Evolutionary conservation across 2,329 filamentous ascomycete species (phyloP).

Genomic region (Zymoseptoria passerinii): DNA sequence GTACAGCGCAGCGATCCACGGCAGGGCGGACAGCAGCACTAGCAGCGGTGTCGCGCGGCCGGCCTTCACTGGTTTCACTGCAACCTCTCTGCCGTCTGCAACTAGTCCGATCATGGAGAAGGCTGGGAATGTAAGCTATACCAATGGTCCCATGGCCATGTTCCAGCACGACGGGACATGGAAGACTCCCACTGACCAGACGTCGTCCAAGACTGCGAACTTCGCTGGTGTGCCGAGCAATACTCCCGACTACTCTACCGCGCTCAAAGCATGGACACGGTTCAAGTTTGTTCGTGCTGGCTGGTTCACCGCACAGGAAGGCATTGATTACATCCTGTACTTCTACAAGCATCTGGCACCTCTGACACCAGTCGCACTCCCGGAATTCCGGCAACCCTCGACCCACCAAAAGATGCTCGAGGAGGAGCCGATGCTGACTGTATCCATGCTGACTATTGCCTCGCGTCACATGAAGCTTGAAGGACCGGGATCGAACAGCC

Average conservation of each 20-base stretch:
- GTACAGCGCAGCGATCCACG: conserved; percentile 65
- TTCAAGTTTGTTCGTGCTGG: conserved; percentile 94
- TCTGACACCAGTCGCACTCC: conserved; percentile 85
- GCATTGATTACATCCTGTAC: conserved; percentile 88
- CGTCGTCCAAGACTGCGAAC: conserved; percentile 9
- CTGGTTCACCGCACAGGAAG: conserved; percentile 91
- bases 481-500: conserved; percentile 70
- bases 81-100: conserved; percentile 14
- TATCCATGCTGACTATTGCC: conserved; percentile 84
- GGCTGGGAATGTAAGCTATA: conserved; percentile 13
- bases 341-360: conserved; percentile 90
- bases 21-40: conserved; percentile 39
- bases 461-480: conserved; percentile 76
- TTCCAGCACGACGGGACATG: conserved; percentile 18
- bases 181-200: conserved; percentile 20
- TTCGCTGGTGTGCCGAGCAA: conserved; percentile 24
- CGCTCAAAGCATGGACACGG: conserved; percentile 78
- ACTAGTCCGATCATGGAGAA: conserved; percentile 20
- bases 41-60: conserved; percentile 20
- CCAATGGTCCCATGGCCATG: conserved; percentile 14
- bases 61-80: conserved; percentile 18
- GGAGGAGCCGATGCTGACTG: conserved; percentile 85
- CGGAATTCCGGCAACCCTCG: conserved; percentile 75
- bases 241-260: conserved; percentile 45
- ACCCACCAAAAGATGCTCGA: conserved; percentile 72